A percentile compares a stretch with the other conserved stretches of the same genome.
Conservation (phyloP, 768 basidiomycete species). For the Mrakia hoshinonis region DNA sequence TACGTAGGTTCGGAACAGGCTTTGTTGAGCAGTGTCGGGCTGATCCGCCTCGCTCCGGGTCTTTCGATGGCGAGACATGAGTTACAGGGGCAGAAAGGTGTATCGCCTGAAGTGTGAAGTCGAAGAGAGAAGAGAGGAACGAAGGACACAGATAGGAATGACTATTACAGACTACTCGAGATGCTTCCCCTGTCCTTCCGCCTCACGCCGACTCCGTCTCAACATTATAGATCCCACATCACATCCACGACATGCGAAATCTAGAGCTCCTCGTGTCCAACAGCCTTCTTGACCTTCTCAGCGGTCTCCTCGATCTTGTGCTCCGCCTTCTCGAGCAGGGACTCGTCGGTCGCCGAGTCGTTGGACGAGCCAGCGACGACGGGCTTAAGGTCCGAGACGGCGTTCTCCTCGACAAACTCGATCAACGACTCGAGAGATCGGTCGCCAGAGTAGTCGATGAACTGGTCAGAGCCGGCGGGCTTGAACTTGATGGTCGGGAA, state of each 20-base stretch:
- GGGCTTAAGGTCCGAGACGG: neutral
- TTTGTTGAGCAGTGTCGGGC: too few species aligned
- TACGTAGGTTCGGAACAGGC: too few species aligned
- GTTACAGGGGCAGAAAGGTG: too few species aligned
- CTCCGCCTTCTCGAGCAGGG: conserved; percentile 31
- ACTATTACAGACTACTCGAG: too few species aligned
- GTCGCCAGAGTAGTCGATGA: conserved; percentile 85
- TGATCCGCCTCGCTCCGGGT: too few species aligned
- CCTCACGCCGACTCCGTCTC: too few species aligned
- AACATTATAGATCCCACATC: too few species aligned
- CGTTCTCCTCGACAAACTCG: conserved; percentile 62
- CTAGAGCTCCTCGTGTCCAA: conserved; percentile 40
- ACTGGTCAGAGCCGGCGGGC: conserved; percentile 72
- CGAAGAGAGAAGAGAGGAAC: too few species aligned
- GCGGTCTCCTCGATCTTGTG: conserved; percentile 33
- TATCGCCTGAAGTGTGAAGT: too few species aligned
- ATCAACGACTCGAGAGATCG: conserved; percentile 70
- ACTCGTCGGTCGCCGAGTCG: conserved; percentile 21
- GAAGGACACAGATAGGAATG: too few species aligned
- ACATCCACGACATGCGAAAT: neutral
- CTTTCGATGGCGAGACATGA: too few species aligned
- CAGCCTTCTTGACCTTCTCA: conserved; percentile 37
- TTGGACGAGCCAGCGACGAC: conserved; percentile 42
- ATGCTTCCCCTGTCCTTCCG: too few species aligned
- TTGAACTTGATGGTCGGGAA: conserved; percentile 93